phyloP scores from a whole-genome alignment of 352 stramenopile species.

The Poterioochromonas sp. region DNA sequence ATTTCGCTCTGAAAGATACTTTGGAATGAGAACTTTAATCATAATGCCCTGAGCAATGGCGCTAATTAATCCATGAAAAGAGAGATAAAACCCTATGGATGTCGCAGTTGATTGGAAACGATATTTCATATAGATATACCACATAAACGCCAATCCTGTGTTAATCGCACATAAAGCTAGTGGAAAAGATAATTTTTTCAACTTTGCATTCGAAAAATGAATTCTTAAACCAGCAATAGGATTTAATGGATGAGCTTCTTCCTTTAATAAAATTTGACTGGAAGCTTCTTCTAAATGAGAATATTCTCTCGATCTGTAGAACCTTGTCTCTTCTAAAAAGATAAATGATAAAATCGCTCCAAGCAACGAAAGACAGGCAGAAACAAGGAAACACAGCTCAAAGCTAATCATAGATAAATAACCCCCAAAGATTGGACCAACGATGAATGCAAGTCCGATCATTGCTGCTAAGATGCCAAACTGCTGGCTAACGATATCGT shows the following conservation, averaged over 20 bases:
- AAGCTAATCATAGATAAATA: background rate
- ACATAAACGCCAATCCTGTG: background rate
- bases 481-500: constrained; percentile 14
- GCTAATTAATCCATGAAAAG: constrained; percentile 10
- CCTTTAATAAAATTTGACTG: too few relatives aligned
- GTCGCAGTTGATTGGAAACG: background rate
- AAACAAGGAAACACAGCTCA: background rate
- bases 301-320: background rate
- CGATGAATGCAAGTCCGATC: background rate
- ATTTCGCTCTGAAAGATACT: background rate
- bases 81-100: background rate
- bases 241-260: background rate
- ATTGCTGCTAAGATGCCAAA: constrained; percentile 15
- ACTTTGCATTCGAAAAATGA: background rate
- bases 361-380: background rate
- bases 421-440: constrained; percentile 24
- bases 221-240: constrained; percentile 7
- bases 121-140: constrained; percentile 5
- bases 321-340: constrained; percentile 9
- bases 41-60: constrained; percentile 6
- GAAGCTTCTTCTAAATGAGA: background rate
- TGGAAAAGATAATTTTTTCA: background rate
- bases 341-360: background rate
- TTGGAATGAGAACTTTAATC: constrained; percentile 17
- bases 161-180: background rate